phyloP scores from a whole-genome alignment of 2,329 filamentous ascomycete genomes.

The Xylaria sp. region DNA sequence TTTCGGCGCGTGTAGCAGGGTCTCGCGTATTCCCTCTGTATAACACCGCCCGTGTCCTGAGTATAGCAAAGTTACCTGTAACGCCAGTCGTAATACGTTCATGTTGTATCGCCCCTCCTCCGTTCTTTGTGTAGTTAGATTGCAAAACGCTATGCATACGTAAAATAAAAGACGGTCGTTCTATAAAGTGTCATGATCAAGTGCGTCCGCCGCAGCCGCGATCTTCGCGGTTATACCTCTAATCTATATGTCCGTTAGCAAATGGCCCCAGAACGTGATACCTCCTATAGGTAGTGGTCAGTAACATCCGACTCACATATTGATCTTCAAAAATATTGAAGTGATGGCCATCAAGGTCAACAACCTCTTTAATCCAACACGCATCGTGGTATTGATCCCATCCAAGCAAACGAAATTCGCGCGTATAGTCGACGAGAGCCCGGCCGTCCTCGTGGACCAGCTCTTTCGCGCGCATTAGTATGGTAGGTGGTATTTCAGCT shows the following conservation, averaged over 20 bases:
- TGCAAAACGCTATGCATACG: not conserved
- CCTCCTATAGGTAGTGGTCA: not conserved
- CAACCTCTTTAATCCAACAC: slow-evolving; percentile 57
- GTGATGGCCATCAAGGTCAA: slow-evolving; percentile 65
- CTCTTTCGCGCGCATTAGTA: slow-evolving; percentile 60
- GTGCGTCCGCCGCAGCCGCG: slow-evolving; percentile 44
- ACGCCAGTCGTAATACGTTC: not conserved
- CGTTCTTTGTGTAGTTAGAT: not conserved
- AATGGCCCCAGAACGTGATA: not conserved
- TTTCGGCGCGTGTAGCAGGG: no score
- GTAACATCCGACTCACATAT: slow-evolving; percentile 43
- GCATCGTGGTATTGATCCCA: slow-evolving; percentile 60
- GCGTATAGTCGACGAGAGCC: slow-evolving; percentile 57
- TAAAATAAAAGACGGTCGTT: not conserved
- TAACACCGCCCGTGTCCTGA: not conserved
- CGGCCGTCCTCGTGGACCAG: slow-evolving; percentile 44
- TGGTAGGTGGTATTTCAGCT: slow-evolving; percentile 53
- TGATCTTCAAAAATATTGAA: slow-evolving; percentile 53
- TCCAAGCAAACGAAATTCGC: slow-evolving; percentile 57
- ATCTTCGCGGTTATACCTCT: slow-evolving; percentile 45
- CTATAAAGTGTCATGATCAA: slow-evolving; percentile 35
- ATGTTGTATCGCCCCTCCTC: not conserved
- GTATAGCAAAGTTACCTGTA: not conserved
- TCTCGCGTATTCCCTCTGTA: no score
- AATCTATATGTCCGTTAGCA: slow-evolving; percentile 40